Conservation (phyloP, 805 yeast genomes). For the Barnettozyma populi region DNA sequence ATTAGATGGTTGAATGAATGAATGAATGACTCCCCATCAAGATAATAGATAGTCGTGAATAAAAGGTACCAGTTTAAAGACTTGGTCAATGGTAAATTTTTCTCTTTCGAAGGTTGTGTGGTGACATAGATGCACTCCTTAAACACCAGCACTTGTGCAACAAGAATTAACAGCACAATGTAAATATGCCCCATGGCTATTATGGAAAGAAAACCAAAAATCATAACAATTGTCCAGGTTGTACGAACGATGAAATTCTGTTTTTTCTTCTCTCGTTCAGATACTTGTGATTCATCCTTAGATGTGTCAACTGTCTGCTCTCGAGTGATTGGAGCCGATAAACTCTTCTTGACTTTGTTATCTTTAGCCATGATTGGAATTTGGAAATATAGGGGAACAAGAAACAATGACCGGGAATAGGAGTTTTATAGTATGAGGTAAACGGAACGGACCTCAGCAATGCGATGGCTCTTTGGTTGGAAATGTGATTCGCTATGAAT, state of each 20-base stretch:
- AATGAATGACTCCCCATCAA: constrained; percentile 81
- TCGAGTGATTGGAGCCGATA: not conserved
- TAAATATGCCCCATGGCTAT: constrained; percentile 82
- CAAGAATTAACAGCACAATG: constrained; percentile 63
- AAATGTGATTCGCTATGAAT: not conserved
- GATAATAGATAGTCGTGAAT: constrained; percentile 78
- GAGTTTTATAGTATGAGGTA: too few relatives aligned
- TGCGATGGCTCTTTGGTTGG: not conserved
- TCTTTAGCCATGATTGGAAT: not conserved
- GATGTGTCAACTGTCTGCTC: not conserved
- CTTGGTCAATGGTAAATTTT: constrained; percentile 74
- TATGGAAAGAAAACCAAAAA: constrained; percentile 60
- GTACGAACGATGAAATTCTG: constrained; percentile 85
- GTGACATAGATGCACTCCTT: constrained; percentile 88
- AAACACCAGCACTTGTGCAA: constrained; percentile 78
- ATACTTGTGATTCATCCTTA: not conserved
- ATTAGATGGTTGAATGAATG: constrained; percentile 55
- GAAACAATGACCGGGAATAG: too few relatives aligned
- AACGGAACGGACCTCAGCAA: not conserved
- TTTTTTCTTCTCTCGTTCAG: constrained; percentile 51
- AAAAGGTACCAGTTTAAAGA: constrained; percentile 91
- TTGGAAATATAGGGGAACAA: too few relatives aligned
- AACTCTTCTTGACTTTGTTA: not conserved
- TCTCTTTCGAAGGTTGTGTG: constrained; percentile 71
- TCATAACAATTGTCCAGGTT: constrained; percentile 92